These are phyloP conservation scores for Phlyctochytrium planicorne DNA, from an alignment of 192 early-diverging fungal genomes.

Conservation along the genomic window DNA sequence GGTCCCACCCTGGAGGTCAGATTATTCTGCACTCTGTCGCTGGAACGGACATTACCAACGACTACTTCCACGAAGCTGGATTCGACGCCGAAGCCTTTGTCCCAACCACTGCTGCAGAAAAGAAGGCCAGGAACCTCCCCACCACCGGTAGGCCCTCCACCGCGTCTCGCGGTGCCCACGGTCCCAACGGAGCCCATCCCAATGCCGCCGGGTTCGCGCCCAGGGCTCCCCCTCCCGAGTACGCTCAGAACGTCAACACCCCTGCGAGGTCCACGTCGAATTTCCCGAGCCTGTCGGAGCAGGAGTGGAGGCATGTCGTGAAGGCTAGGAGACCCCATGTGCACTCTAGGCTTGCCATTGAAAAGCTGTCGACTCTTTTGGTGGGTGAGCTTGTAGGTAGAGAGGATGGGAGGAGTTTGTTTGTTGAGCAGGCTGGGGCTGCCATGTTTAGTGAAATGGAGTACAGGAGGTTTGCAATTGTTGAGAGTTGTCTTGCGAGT, in stretches of 20 bases:
- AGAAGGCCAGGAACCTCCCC: constrained; percentile 6
- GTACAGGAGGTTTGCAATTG: constrained; percentile 42
- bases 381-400: constrained; percentile 37
- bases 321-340: constrained; percentile 39
- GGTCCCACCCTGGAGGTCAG: constrained; percentile 46
- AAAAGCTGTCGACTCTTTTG: constrained; percentile 29
- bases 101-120: constrained; percentile 14
- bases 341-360: constrained; percentile 39
- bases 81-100: constrained; percentile 43
- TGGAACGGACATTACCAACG: constrained; percentile 49
- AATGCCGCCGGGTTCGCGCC: background rate
- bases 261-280: too few relatives aligned
- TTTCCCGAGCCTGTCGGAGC: constrained; percentile 23
- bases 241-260: too few relatives aligned
- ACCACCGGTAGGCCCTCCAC: background rate
- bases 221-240: background rate
- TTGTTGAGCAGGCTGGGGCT: background rate
- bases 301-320: constrained; percentile 38
- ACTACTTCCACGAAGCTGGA: constrained; percentile 45
- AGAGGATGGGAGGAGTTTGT: constrained; percentile 4
- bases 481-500: constrained; percentile 11
- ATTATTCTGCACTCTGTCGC: constrained; percentile 42
- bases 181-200: constrained; percentile 8
- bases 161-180: background rate
- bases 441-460: constrained; percentile 33